Evolutionary conservation across 2,329 filamentous ascomycete species (phyloP), one percentile per base, ranked within the genome.

Genomic region (Celoporthe dispersa): DNA sequence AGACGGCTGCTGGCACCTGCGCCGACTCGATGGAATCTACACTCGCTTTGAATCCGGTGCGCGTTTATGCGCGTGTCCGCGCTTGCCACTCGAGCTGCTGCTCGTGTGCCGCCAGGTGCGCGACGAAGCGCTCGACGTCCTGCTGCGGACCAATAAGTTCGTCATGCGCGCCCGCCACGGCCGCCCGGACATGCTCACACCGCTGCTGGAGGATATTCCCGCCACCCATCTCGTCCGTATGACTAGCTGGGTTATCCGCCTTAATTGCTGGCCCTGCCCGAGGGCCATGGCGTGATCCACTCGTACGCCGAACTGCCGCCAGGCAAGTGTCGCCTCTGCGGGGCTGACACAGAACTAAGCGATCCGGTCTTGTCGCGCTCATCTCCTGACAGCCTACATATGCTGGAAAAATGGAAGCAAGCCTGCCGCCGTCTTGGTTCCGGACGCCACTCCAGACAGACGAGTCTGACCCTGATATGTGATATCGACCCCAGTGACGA

Each of bases 361-460:
- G 62, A 51, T 51, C 39, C 62, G 8, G 62, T 28, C 28, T 31
- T 64, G 12, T 64, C 62, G 41, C 41, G 62, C 62, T 64, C 41
- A 28, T 64, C 19, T 33, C 31, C 41, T 35, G 51, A 37, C n/a
- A n/a, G n/a, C 14, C 4, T 31, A 22, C 19, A 19, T 6, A 59
- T 66, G 51, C 64, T 66, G 14, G 33, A 59, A 31, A 9, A 1
- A 22, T 66, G 64, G 64, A 33, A 66, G 51, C 12, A 28, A 9
- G 51, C 31, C 28, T 66, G 64, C 35, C 44, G 44, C 51, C 64
- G 64, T 66, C 64, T 66, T n/a, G n/a, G n/a, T n/a, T n/a, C n/a
- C 19, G 33, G 35, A 16, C 22, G 37, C 31, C 31, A 22, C 19
- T 8, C 64, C 19, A 37, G 14, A 31, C 53, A 66, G 22, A 22